These are phyloP conservation scores for Maudiozyma bulderi DNA, from an alignment of 805 yeast genomes.

Conservation along the genomic window DNA sequence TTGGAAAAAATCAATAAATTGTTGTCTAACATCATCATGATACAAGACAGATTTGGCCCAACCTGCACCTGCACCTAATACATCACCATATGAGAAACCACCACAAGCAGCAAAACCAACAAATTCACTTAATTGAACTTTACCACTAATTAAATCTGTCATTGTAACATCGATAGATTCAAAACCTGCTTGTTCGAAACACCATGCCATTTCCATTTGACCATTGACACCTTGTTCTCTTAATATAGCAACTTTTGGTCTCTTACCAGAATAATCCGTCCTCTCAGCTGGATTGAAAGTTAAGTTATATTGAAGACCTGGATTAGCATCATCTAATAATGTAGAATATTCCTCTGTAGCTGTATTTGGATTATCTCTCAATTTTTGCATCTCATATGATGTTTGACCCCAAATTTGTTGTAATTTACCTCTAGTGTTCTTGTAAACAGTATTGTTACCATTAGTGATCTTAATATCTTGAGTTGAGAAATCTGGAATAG, in stretches of 20 bases:
- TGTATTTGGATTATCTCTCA: conserved; percentile 88
- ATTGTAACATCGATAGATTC: conserved; percentile 91
- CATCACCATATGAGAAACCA: conserved; percentile 98
- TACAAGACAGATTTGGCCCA: conserved; percentile 96
- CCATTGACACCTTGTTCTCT: conserved; percentile 99
- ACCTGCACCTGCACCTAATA: conserved; percentile 96
- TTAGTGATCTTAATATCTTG: conserved; percentile 41
- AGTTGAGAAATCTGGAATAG: conserved; percentile 48
- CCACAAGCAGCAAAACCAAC: conserved; percentile 97
- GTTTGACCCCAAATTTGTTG: conserved; percentile 84
- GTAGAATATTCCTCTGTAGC: conserved; percentile 78
- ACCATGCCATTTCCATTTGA: conserved; percentile 97
- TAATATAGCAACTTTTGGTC: conserved; percentile 88
- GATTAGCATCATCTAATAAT: conserved; percentile 72
- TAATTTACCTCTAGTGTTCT: conserved; percentile 53
- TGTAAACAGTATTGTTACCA: conserved; percentile 32
- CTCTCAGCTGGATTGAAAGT: conserved; percentile 44
- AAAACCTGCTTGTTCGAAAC: conserved; percentile 91
- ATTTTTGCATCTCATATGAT: conserved; percentile 78
- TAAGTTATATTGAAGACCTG: conserved; percentile 78
- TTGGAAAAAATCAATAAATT: conserved; percentile 74
- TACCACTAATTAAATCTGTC: conserved; percentile 79
- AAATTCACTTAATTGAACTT: conserved; percentile 63
- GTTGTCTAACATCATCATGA: conserved; percentile 64
- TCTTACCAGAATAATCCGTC: conserved; percentile 11